These are phyloP conservation scores for Blastocystis sp. DNA, from an alignment of 352 stramenopile species.

Conservation along the genomic window DNA sequence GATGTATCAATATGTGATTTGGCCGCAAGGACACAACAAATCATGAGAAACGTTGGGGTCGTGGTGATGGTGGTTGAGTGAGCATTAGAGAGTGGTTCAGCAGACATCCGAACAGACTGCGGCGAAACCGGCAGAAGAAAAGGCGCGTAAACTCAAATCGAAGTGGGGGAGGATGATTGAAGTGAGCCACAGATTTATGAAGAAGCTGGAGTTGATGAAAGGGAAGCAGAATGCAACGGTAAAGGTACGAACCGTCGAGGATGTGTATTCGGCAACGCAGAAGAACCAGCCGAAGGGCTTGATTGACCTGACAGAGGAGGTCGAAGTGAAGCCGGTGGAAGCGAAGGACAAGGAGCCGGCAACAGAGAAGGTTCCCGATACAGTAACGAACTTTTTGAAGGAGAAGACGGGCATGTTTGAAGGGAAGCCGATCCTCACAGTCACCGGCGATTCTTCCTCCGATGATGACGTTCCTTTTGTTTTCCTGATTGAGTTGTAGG, in stretches of 20 bases:
- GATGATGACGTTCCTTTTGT: not conserved
- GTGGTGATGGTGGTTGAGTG: not conserved
- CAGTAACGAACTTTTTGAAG: not conserved
- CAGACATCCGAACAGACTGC: not conserved
- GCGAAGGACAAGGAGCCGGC: not conserved
- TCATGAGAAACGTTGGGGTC: constrained; percentile 42
- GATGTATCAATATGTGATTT: constrained; percentile 13
- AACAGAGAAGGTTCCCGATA: not conserved
- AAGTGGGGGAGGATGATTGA: not conserved
- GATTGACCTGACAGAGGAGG: not conserved
- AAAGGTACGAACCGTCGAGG: constrained; percentile 10
- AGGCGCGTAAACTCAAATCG: constrained; percentile 19
- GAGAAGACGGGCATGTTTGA: not conserved
- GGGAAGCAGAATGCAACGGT: not conserved
- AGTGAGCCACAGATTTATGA: not conserved
- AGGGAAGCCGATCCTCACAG: constrained; percentile 28
- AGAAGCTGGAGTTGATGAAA: constrained; percentile 21
- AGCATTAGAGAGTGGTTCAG: not conserved
- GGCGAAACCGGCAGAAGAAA: not conserved
- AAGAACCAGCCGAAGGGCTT: not conserved
- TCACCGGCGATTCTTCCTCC: not conserved
- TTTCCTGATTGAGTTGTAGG: not conserved
- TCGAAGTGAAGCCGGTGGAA: not conserved
- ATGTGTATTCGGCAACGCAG: constrained; percentile 1
- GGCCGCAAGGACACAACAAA: not conserved